phyloP scores from a whole-genome alignment of 2,329 filamentous ascomycete species.

The Alternaria panax region DNA sequence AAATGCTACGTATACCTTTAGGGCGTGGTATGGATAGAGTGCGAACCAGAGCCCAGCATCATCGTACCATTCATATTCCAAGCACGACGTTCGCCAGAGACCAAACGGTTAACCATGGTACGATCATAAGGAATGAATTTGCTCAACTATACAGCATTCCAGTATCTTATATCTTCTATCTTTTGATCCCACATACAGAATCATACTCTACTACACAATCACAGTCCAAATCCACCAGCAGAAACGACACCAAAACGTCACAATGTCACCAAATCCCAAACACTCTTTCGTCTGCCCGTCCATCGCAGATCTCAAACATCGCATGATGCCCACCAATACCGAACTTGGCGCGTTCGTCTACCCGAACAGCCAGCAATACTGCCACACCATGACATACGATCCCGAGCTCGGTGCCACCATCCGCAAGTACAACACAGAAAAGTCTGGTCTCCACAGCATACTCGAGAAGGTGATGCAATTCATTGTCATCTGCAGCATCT shows the following conservation, averaged over 20 bases:
- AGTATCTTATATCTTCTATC: no score
- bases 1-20: no score
- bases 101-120: background rate
- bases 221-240: no score
- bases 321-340: background rate
- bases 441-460: background rate
- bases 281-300: background rate
- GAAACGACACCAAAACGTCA: no score
- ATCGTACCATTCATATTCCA: no score
- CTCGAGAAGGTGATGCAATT: background rate
- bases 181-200: no score
- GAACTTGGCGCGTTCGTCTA: background rate
- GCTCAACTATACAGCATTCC: no score
- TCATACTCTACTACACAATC: background rate
- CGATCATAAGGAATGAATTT: background rate
- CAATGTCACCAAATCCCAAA: background rate
- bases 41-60: no score
- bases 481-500: background rate
- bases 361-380: background rate
- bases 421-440: rapidly evolving
- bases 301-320: background rate
- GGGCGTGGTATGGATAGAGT: no score
- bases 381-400: background rate
- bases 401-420: background rate
- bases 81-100: background rate